A percentile compares a stretch with the other conserved stretches of the same genome.
These are phyloP conservation scores for Corrigiola litoralis DNA, from an alignment of 179 eudicot species.

Conservation along the genomic window DNA sequence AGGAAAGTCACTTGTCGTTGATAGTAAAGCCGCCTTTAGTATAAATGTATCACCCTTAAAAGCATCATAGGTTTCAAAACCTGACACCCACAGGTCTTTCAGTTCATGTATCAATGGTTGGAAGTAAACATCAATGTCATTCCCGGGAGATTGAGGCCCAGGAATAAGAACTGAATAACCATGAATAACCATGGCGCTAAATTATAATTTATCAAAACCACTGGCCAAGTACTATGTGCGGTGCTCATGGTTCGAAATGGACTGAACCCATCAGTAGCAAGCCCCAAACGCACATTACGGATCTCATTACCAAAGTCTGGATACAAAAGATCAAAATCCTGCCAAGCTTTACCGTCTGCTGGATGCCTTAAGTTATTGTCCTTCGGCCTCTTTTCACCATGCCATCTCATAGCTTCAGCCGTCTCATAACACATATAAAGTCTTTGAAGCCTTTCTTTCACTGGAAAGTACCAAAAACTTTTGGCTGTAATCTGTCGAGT, in stretches of 20 bases:
- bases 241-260: constrained; percentile 1
- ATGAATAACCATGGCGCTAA: constrained; percentile 22
- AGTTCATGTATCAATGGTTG: constrained; percentile 11
- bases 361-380: neutral
- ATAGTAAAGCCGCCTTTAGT: constrained; percentile 10
- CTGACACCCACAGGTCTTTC: constrained; percentile 2
- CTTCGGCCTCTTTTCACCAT: constrained; percentile 3
- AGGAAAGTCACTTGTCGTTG: constrained; percentile 22
- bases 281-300: constrained; percentile 11
- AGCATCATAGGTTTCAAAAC: constrained; percentile 14
- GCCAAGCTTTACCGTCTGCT: neutral
- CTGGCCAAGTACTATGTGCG: constrained; percentile 11
- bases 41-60: no score
- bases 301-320: constrained; percentile 10
- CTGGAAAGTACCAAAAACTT: neutral
- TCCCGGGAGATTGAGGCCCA: constrained; percentile 18
- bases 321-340: constrained; percentile 6
- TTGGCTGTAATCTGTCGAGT: no score
- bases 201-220: constrained; percentile 7
- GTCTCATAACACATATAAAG: neutral
- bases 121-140: no score
- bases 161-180: constrained; percentile 8
- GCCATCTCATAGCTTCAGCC: constrained; percentile 1
- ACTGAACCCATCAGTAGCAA: constrained; percentile 17
- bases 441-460: neutral